Conservation (phyloP, 2,329 filamentous ascomycete species). For the Blastomyces silverae region DNA sequence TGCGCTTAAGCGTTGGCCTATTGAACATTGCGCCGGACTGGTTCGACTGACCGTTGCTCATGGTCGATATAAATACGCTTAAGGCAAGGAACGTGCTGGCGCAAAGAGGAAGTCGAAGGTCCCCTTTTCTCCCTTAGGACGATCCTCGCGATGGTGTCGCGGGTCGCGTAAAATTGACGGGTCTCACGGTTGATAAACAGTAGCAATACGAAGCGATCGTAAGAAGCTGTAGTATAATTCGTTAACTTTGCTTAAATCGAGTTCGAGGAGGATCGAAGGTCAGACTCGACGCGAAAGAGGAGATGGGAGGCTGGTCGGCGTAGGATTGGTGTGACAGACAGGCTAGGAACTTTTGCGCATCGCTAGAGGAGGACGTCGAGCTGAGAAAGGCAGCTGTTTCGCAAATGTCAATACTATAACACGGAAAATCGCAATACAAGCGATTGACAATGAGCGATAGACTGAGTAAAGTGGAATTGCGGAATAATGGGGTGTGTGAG, state of each 20-base stretch:
- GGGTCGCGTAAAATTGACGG: conserved; percentile 12
- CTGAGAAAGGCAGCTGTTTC: conserved; percentile 1
- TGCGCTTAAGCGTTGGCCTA: conserved; percentile 16
- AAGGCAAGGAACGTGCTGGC: background rate
- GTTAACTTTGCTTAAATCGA: background rate
- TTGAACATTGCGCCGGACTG: conserved; percentile 18
- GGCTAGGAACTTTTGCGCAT: background rate
- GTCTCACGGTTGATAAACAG: background rate
- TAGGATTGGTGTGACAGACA: conserved; percentile 10
- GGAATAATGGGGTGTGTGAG: background rate
- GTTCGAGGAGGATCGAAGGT: conserved; percentile 4
- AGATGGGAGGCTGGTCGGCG: conserved; percentile 5
- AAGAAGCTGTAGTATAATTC: background rate
- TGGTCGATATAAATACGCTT: background rate
- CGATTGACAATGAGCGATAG: conserved; percentile 2
- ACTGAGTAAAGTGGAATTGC: conserved; percentile 7
- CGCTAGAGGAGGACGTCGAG: background rate
- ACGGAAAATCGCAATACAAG: background rate
- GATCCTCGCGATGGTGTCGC: conserved; percentile 19
- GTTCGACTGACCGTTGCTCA: conserved; percentile 16
- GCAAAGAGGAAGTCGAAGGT: background rate
- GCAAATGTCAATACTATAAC: conserved; percentile 14
- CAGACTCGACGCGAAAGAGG: conserved; percentile 2
- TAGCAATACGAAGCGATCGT: conserved; percentile 4
- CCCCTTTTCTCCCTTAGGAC: conserved; percentile 12